Conservation (phyloP, 78 protist species). For the Dictyostelium capitatum region DNA sequence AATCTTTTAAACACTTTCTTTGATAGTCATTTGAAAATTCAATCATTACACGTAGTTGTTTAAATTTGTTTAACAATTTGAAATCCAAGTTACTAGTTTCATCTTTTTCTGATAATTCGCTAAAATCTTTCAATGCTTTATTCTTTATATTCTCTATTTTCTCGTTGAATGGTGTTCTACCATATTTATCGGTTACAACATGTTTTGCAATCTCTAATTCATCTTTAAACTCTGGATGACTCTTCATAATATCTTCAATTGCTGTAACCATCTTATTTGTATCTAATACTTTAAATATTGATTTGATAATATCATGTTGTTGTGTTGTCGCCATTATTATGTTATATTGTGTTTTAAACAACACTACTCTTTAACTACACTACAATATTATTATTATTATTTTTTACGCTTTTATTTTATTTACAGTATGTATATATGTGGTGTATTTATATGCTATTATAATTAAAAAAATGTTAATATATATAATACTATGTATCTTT, state of each 20-base stretch:
- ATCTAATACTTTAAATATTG: slow-evolving; percentile 1
- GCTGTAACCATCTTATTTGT: not conserved
- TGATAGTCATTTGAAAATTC: slow-evolving; percentile 5
- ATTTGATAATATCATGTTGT: slow-evolving; percentile 10
- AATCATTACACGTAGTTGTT: not conserved
- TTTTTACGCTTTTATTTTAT: too few species aligned
- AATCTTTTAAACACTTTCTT: not conserved
- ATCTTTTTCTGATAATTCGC: not conserved
- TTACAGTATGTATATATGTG: too few species aligned
- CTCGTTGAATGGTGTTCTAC: not conserved
- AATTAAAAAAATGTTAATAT: too few species aligned
- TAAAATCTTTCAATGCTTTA: slow-evolving; percentile 11
- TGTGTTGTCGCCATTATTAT: not conserved
- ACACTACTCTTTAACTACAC: too few species aligned
- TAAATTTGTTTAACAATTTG: not conserved
- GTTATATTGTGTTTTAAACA: too few species aligned
- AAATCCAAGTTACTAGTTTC: not conserved
- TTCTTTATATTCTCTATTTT: not conserved
- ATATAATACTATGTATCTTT: too few species aligned
- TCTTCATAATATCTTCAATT: not conserved
- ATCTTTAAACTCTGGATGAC: not conserved
- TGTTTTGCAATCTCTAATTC: not conserved
- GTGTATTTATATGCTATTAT: too few species aligned
- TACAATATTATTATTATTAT: too few species aligned
- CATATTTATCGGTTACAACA: not conserved